Evolutionary conservation across 805 yeast species (phyloP), one percentile per base, ranked within the genome.

Genomic region (Saccharomycopsis olivae): DNA sequence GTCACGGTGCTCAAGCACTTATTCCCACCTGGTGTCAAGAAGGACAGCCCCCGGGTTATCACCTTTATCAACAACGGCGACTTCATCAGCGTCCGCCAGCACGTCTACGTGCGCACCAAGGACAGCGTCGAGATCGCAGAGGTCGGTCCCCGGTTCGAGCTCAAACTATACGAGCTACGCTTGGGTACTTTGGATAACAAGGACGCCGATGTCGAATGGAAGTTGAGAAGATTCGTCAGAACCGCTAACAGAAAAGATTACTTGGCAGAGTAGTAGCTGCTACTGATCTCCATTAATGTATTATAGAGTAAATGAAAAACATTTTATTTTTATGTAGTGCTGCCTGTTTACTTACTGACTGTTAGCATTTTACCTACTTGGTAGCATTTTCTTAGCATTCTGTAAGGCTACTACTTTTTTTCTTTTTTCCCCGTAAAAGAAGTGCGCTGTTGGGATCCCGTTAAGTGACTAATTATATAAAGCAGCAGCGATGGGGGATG

Each of bases 131-230:
- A 92, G 57, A 61, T 92, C 41, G 88, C 96, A 43, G 99, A 92
- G 58, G 82, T 92, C 28, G 99, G 99, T 0, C 99, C 99, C n/a
- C 68, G 99, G 47, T 92, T 92, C 53, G 98, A 92, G 61, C 88
- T 92, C 97, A 74, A 87, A 56, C 64, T 92, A 49, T 92, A 76
- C 57, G 96, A 89, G 59, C 64, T 92, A 49, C 73, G 78, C 53
- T 67, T 92, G 50, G 96, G 99, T 3, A 85, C 95, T 32, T 60
- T 89, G 47, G 98, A 92, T 51, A 87, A 89, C 58, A 84, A 84
- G 62, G 96, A 92, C 58, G 95, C 96, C 9, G 98, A 92, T 54
- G 75, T 85, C n/a, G 99, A 92, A 58, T 92, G 97, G 97, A 83
- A 84, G 65, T 66, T 84, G 52, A 74, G 95, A 59, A 77, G 96